Evolutionary conservation across 2,329 filamentous ascomycete species (phyloP).

Genomic region (Sordariomycetes sp.): DNA sequence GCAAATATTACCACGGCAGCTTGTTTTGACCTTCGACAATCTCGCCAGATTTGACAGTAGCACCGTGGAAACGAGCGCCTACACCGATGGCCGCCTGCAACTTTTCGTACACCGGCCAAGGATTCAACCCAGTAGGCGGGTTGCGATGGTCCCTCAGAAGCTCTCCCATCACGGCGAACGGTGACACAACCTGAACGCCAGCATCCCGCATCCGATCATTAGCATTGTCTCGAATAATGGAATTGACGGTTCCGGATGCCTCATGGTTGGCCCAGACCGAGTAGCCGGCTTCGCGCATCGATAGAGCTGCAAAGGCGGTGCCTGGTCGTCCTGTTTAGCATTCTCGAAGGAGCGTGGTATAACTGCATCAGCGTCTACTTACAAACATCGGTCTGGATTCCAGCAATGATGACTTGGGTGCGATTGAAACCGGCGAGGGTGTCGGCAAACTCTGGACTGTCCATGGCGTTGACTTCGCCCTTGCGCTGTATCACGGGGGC

Average conservation of each 20-base stretch:
- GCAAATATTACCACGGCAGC: no score
- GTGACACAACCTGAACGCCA: slow-evolving; percentile 53
- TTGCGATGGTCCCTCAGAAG: slow-evolving; percentile 65
- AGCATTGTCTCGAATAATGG: slow-evolving; percentile 50
- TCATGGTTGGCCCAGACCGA: slow-evolving; percentile 67
- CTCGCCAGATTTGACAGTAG: no score
- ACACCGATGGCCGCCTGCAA: no score
- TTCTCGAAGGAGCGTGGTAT: no score
- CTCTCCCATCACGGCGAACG: slow-evolving; percentile 57
- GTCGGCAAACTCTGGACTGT: slow-evolving; percentile 58
- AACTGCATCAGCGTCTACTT: no score
- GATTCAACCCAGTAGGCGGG: no score
- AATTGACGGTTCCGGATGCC: slow-evolving; percentile 56
- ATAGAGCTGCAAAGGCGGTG: slow-evolving; percentile 67
- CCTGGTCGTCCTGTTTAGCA: no score
- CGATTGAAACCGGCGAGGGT: slow-evolving; percentile 57
- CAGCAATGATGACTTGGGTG: slow-evolving; percentile 62
- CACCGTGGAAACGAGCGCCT: no score
- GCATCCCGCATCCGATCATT: slow-evolving; percentile 59
- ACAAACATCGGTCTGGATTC: slow-evolving; percentile 69
- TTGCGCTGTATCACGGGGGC: slow-evolving; percentile 57
- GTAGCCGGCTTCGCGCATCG: slow-evolving; percentile 61
- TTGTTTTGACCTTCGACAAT: no score
- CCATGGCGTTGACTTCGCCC: slow-evolving; percentile 71
- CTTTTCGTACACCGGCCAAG: no score